Conservation (phyloP, 2,329 filamentous ascomycete genomes). For the Pseudogymnoascus sp. region DNA sequence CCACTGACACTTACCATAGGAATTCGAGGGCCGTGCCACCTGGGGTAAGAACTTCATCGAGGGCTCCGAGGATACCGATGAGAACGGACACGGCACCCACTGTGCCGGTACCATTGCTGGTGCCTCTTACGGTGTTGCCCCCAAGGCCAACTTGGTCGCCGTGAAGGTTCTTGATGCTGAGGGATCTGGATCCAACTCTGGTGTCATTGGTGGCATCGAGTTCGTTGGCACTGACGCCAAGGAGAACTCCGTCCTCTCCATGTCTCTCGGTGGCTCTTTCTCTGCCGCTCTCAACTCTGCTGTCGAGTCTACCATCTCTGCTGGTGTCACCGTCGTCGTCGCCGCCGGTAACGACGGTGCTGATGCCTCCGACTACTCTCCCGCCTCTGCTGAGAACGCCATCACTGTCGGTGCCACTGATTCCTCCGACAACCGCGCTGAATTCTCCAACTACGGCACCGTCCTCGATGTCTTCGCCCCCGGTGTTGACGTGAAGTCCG, state of each 20-base stretch:
- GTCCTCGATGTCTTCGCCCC: constrained; percentile 46
- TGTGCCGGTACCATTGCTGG: constrained; percentile 33
- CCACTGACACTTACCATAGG: constrained; percentile 5
- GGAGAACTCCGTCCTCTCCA: constrained; percentile 43
- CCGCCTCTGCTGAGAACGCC: constrained; percentile 41
- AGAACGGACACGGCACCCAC: constrained; percentile 34
- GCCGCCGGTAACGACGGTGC: constrained; percentile 46
- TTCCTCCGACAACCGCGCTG: constrained; percentile 31
- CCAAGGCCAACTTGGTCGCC: constrained; percentile 31
- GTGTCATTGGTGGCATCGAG: constrained; percentile 33
- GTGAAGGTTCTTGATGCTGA: constrained; percentile 33
- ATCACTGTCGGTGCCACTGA: constrained; percentile 48
- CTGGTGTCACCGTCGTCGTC: constrained; percentile 45
- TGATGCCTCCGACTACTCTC: constrained; percentile 38
- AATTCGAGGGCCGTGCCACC: constrained; percentile 32
- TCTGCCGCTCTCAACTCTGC: constrained; percentile 44
- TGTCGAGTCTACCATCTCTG: constrained; percentile 38
- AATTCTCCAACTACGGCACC: constrained; percentile 45
- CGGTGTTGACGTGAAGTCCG: constrained; percentile 38
- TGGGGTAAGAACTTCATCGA: constrained; percentile 30
- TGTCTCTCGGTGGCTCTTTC: constrained; percentile 45
- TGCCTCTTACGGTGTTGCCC: constrained; percentile 35
- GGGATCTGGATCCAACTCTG: constrained; percentile 30
- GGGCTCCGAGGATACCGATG: constrained; percentile 25
- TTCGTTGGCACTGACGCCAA: constrained; percentile 29